Base-by-base conservation (phyloP, 768 basidiomycete species). In the Hygrocybe coccinea region DNA sequence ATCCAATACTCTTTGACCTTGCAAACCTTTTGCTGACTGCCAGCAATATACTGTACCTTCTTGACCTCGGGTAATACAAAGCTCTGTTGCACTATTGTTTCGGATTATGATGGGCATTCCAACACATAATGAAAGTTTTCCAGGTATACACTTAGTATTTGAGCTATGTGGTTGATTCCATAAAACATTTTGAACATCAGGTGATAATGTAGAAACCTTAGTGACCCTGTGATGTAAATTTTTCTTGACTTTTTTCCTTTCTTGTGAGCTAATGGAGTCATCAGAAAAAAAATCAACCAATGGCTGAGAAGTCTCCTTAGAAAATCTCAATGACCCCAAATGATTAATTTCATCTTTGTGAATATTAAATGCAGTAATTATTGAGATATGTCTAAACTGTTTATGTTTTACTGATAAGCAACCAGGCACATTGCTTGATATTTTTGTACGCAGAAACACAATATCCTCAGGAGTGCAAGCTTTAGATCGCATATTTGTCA, bases 391-490 rank as follows among this genome's bases (percentile, higher is more conserved):
- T 22, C 66, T 29, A 50, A 74, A 77, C 12, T 33, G 2, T n/a
- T 54, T 17, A 34, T 54, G 50, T 25, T 46, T 36, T n/a, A 69
- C 33, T 29, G 22, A 50, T 1, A 59, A 56, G 21, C 46, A 50
- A 10, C 54, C 56, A 2, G 54, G 45, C 14, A n/a, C 7, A 0
- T 34, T 37, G 12, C 67, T 59, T 2, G 66, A 56, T 1, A 73
- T 54, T 12, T 64, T 14, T 5, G 64, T 63, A 7, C 58, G 33
- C 3, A 78, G 55, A 56, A 76, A 74, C 1, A n/a, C 35, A 10
- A 78, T 56, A 56, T 79, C 76, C 19, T 62, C 68, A 1, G 15
- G 5, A 1, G 72, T 76, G 59, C 76, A 79, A 0, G 69, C 59
- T n/a, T 65, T 67, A 55, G 74, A 77, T n/a, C 52, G 34, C 57